A percentile compares a stretch with the other conserved stretches of the same genome.
phyloP scores from a whole-genome alignment of 2,329 filamentous ascomycete genomes.

The Trichoderma hamatum region DNA sequence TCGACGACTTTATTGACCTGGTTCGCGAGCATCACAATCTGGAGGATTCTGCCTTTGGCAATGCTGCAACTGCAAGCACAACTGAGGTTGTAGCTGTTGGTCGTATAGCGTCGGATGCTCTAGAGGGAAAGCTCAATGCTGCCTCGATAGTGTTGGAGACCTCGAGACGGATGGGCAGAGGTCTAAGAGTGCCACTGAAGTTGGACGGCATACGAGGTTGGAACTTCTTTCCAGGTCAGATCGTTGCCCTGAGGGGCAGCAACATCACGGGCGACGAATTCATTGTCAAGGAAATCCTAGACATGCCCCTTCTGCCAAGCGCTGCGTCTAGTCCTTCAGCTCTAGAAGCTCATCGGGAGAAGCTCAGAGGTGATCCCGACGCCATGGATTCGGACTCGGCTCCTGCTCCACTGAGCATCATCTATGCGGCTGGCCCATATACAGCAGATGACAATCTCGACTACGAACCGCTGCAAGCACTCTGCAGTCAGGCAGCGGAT shows the following conservation, averaged over 20 bases:
- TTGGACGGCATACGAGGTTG: constrained; percentile 68
- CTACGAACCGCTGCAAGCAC: constrained; percentile 80
- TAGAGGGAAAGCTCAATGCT: constrained; percentile 83
- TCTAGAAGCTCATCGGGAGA: constrained; percentile 69
- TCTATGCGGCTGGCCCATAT: constrained; percentile 85
- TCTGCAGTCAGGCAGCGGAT: constrained; percentile 77
- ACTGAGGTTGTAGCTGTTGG: constrained; percentile 88
- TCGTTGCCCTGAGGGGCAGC: constrained; percentile 82
- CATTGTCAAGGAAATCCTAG: constrained; percentile 73
- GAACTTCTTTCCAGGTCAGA: constrained; percentile 92
- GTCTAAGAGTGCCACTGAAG: constrained; percentile 78
- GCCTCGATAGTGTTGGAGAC: constrained; percentile 88
- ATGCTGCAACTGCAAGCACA: constrained; percentile 81
- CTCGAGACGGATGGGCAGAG: constrained; percentile 80
- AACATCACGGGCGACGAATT: constrained; percentile 88
- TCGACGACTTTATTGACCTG: constrained; percentile 82
- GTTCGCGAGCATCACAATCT: constrained; percentile 75
- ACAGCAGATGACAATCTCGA: constrained; percentile 90
- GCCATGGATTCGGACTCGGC: constrained; percentile 57
- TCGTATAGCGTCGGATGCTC: constrained; percentile 83
- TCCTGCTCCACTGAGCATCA: constrained; percentile 70
- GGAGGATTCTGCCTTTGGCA: constrained; percentile 82
- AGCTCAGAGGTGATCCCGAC: constrained; percentile 66
- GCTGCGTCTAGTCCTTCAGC: constrained; percentile 70
- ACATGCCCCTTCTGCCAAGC: constrained; percentile 72